A percentile compares a stretch with the other conserved stretches of the same genome.
Conservation (phyloP, 305 asterid species). For the Fraxinus greggii region DNA sequence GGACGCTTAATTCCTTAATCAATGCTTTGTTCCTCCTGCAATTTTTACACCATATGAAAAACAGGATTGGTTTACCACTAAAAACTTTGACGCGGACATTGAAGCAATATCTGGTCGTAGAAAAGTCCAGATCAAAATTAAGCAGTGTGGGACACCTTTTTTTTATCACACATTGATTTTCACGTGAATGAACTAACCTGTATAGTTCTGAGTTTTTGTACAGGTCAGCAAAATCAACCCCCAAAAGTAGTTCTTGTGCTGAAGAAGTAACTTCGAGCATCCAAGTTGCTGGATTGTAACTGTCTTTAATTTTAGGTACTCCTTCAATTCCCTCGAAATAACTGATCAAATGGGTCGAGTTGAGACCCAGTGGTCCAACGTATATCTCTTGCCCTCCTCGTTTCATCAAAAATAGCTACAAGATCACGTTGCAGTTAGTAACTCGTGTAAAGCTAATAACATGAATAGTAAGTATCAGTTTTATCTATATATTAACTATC, state of each 20-base stretch:
- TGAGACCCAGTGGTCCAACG: constrained; percentile 63
- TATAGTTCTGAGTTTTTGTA: constrained; percentile 56
- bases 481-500: neutral
- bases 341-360: constrained; percentile 46
- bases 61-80: neutral
- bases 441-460: neutral
- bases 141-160: neutral
- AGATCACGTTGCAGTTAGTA: constrained; percentile 8
- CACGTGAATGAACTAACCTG: constrained; percentile 27
- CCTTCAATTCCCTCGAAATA: constrained; percentile 57
- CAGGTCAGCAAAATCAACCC: constrained; percentile 43
- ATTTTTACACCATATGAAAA: neutral
- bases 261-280: constrained; percentile 61
- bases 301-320: constrained; percentile 53
- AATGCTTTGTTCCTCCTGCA: constrained; percentile 52
- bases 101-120: neutral
- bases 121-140: neutral
- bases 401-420: constrained; percentile 62
- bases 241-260: constrained; percentile 51
- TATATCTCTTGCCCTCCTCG: constrained; percentile 70
- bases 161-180: neutral
- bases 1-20: constrained; percentile 46
- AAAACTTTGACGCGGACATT: neutral
- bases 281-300: constrained; percentile 71
- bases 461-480: neutral